Conservation (phyloP, 768 basidiomycete species). For the Tylopilus cervinicoccineus region DNA sequence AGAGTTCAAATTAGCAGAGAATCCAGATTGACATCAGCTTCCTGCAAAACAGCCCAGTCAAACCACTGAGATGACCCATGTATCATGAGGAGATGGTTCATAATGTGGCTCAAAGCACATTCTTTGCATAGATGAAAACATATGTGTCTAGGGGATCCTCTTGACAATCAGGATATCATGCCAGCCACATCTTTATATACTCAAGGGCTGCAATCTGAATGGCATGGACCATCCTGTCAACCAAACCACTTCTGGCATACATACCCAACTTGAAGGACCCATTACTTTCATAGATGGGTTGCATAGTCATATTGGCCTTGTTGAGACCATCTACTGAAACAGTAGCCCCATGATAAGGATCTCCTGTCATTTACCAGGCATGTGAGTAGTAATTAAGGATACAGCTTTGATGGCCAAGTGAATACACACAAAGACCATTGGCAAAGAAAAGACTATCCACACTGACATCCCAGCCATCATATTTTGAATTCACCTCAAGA, state of each 20-base stretch:
- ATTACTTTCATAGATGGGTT: slow-evolving; percentile 55
- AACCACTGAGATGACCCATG: no score
- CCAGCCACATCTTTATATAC: slow-evolving; percentile 51
- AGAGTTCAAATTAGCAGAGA: no score
- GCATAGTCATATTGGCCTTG: slow-evolving; percentile 44
- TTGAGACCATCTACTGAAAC: slow-evolving; percentile 52
- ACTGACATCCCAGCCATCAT: slow-evolving; percentile 60
- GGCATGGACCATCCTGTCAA: slow-evolving; percentile 47
- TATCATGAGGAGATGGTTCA: no score
- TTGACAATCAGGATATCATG: not conserved
- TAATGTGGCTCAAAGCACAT: no score
- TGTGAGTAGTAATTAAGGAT: not conserved
- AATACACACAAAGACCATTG: slow-evolving; percentile 55
- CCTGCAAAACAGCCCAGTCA: no score
- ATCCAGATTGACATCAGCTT: no score
- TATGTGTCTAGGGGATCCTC: no score
- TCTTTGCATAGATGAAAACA: no score
- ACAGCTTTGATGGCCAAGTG: not conserved
- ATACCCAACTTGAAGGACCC: slow-evolving; percentile 73
- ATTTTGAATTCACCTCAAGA: slow-evolving; percentile 42
- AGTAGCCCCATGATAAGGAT: slow-evolving; percentile 71
- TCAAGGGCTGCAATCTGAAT: slow-evolving; percentile 53
- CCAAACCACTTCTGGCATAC: slow-evolving; percentile 33
- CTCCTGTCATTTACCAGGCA: slow-evolving; percentile 39
- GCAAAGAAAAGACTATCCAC: slow-evolving; percentile 63